These are phyloP conservation scores for Xylaria polymorpha DNA, from an alignment of 2,329 filamentous ascomycete genomes.

Conservation along the genomic window DNA sequence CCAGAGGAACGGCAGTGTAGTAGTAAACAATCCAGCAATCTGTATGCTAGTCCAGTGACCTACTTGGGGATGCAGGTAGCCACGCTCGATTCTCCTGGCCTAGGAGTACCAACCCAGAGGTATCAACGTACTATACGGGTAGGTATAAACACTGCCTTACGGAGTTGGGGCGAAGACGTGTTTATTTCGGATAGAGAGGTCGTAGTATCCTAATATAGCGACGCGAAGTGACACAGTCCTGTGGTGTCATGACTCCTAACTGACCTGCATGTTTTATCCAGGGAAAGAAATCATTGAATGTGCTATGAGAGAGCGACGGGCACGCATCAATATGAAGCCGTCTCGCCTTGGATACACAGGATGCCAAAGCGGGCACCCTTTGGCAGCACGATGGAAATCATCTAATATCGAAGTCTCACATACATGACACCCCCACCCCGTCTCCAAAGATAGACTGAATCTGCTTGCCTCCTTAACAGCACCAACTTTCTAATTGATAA, in stretches of 20 bases:
- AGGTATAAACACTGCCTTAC: neutral
- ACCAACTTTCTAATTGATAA: neutral
- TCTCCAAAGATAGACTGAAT: neutral
- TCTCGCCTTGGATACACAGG: slow-evolving; percentile 9
- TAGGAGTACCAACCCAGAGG: neutral
- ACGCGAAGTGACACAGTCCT: neutral
- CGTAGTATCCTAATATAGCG: neutral
- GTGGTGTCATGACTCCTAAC: neutral
- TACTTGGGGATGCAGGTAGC: neutral
- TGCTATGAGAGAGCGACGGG: neutral
- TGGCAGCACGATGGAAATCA: slow-evolving; percentile 9
- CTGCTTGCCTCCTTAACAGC: neutral
- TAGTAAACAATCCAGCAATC: neutral
- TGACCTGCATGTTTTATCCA: neutral
- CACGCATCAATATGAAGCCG: neutral
- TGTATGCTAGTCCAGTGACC: neutral
- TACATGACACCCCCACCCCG: neutral
- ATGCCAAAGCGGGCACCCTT: slow-evolving; percentile 5
- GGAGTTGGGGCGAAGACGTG: neutral
- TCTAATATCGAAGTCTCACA: slow-evolving; percentile 8
- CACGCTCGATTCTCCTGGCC: too few relatives aligned
- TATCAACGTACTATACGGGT: neutral
- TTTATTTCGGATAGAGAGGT: neutral
- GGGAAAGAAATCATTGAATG: neutral
- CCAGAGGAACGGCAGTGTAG: neutral